Conservation (phyloP, 352 stramenopile genomes). For the Albugo candida region DNA sequence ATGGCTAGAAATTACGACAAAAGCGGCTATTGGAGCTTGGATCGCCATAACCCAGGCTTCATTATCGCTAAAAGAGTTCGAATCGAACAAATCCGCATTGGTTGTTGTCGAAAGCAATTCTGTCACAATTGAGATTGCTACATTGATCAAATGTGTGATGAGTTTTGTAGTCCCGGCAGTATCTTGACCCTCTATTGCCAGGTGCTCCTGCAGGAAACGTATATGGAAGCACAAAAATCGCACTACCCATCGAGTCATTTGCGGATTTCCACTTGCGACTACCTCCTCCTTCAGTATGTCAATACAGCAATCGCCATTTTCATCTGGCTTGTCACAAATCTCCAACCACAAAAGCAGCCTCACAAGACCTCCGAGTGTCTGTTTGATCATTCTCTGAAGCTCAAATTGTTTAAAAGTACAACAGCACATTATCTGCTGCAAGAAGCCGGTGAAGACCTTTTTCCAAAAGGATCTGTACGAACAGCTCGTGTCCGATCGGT, state of each 20-base stretch:
- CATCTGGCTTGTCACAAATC: conserved; percentile 11
- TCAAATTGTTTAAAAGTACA: conserved; percentile 11
- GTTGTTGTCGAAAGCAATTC: too few species aligned
- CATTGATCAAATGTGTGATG: too few species aligned
- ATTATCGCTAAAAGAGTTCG: too few species aligned
- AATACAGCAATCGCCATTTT: not conserved
- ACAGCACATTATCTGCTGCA: conserved; percentile 10
- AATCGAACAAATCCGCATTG: too few species aligned
- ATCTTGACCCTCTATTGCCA: not conserved
- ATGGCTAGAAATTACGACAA: too few species aligned
- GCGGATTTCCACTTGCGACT: conserved; percentile 1
- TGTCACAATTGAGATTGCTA: too few species aligned
- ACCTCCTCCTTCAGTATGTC: conserved; percentile 1
- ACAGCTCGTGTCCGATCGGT: not conserved
- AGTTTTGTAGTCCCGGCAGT: too few species aligned
- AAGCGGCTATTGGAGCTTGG: too few species aligned
- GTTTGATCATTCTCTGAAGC: conserved; percentile 34
- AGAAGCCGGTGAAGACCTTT: not conserved
- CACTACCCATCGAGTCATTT: conserved; percentile 14
- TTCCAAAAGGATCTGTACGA: not conserved
- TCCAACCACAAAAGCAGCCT: conserved; percentile 29
- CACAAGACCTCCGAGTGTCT: conserved; percentile 33
- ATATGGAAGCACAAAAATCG: conserved; percentile 24
- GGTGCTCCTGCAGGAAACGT: conserved; percentile 16
- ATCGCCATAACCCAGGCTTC: too few species aligned